A percentile compares a stretch with the other conserved stretches of the same genome.
These are phyloP conservation scores for Kalmusia sp. DNA, from an alignment of 2,329 filamentous ascomycete species.

Conservation along the genomic window DNA sequence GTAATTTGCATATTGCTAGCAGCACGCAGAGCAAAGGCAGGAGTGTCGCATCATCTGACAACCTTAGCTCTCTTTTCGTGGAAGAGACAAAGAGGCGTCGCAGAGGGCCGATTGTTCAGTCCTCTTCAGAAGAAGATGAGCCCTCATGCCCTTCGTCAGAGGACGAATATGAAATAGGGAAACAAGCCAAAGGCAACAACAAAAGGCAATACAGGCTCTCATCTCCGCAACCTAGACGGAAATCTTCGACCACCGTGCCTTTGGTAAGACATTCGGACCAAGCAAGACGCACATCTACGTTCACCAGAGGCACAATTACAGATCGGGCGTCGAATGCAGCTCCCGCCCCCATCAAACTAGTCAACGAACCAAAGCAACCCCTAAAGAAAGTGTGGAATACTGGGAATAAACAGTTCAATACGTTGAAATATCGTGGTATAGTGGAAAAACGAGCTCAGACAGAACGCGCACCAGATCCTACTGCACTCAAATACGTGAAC, in stretches of 20 bases:
- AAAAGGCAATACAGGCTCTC: not conserved
- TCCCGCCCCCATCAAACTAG: conserved; percentile 28
- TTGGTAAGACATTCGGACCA: no score
- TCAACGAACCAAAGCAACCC: conserved; percentile 28
- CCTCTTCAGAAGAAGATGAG: not conserved
- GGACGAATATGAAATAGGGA: not conserved
- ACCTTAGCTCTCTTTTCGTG: no score
- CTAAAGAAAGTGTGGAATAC: conserved; percentile 20
- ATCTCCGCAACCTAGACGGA: not conserved
- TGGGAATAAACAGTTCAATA: conserved; percentile 24
- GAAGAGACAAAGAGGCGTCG: no score
- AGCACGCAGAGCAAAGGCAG: not conserved
- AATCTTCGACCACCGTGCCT: no score
- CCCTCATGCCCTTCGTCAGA: not conserved
- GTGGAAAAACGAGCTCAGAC: conserved; percentile 29
- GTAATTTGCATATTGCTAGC: no score
- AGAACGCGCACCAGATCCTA: conserved; percentile 35
- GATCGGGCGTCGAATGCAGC: no score
- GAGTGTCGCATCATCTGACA: not conserved
- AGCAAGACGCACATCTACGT: no score
- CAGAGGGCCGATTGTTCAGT: not conserved
- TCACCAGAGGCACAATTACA: no score
- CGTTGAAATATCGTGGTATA: conserved; percentile 18
- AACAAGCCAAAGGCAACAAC: not conserved
- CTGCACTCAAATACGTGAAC: conserved; percentile 33